These are phyloP conservation scores for Tricholoma flavovirens DNA, from an alignment of 768 basidiomycete genomes.

Conservation along the genomic window DNA sequence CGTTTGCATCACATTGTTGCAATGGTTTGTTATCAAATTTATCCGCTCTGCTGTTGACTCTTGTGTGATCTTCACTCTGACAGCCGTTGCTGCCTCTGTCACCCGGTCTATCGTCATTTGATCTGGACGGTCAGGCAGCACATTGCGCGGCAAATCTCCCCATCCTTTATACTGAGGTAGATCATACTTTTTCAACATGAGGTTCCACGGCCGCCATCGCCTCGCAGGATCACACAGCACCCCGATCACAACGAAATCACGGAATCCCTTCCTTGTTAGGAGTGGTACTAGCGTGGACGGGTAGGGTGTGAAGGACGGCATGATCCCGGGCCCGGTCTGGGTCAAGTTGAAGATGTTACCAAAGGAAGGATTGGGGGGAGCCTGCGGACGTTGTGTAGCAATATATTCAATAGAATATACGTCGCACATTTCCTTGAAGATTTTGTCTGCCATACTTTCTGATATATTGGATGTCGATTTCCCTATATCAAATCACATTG, in stretches of 20 bases:
- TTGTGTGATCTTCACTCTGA: not conserved
- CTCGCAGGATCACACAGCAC: conserved; percentile 7
- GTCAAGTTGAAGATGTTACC: not conserved
- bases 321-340: too few relatives aligned
- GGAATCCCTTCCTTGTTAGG: conserved; percentile 11
- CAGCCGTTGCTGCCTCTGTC: not conserved
- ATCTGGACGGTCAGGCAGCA: conserved; percentile 5
- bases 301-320: too few relatives aligned
- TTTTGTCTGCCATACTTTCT: conserved; percentile 8
- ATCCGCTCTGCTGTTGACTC: not conserved
- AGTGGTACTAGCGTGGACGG: conserved; percentile 5
- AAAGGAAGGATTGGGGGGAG: not conserved
- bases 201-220: conserved; percentile 3
- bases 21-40: too few relatives aligned
- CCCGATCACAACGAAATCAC: conserved; percentile 1
- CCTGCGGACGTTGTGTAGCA: conserved; percentile 2
- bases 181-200: conserved; percentile 9
- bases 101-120: conserved; percentile 7
- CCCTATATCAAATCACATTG: not conserved
- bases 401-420: conserved; percentile 10
- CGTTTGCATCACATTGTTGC: not conserved
- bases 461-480: not conserved
- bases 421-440: conserved; percentile 7
- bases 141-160: conserved; percentile 9
- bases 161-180: conserved; percentile 9